These are phyloP conservation scores for Suillus spraguei DNA, from an alignment of 768 basidiomycete genomes.

Conservation along the genomic window DNA sequence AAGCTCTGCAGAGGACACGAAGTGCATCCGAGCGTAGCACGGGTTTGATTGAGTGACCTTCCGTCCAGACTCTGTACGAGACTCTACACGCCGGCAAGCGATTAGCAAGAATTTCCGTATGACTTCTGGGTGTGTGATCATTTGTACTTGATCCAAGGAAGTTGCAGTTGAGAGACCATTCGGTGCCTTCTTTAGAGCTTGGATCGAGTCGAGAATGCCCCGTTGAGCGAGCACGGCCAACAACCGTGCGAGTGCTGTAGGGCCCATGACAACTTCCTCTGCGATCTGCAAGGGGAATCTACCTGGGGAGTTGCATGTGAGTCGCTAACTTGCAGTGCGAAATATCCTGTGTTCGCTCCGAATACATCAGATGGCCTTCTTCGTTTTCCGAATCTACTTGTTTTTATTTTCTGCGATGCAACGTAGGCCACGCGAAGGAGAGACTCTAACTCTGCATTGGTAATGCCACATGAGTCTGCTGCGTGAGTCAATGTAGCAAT, in stretches of 20 bases:
- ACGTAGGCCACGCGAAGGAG: constrained; percentile 26
- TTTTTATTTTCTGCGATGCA: constrained; percentile 19
- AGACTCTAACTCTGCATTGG: constrained; percentile 25
- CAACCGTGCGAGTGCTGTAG: constrained; percentile 28
- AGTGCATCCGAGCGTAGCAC: constrained; percentile 28
- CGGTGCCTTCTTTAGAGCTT: constrained; percentile 21
- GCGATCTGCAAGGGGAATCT: constrained; percentile 24
- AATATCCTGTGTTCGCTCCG: constrained; percentile 26
- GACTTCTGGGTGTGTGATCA: constrained; percentile 22
- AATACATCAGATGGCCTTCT: constrained; percentile 12
- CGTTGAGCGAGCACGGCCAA: constrained; percentile 32
- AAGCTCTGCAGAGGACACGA: constrained; percentile 33
- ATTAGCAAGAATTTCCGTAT: constrained; percentile 24
- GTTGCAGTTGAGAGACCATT: constrained; percentile 19
- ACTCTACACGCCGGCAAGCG: constrained; percentile 20
- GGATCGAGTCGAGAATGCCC: constrained; percentile 21
- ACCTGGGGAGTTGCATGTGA: constrained; percentile 17
- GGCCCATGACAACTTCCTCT: constrained; percentile 24
- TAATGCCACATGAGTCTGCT: constrained; percentile 13
- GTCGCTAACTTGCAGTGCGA: constrained; percentile 23
- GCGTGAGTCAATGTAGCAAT: constrained; percentile 23
- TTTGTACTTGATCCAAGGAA: constrained; percentile 23
- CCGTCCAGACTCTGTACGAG: constrained; percentile 28
- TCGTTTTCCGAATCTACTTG: constrained; percentile 11
- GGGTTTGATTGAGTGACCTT: constrained; percentile 20